Evolutionary conservation across 768 basidiomycete species (phyloP).

Genomic region (Piloderma croceum): DNA sequence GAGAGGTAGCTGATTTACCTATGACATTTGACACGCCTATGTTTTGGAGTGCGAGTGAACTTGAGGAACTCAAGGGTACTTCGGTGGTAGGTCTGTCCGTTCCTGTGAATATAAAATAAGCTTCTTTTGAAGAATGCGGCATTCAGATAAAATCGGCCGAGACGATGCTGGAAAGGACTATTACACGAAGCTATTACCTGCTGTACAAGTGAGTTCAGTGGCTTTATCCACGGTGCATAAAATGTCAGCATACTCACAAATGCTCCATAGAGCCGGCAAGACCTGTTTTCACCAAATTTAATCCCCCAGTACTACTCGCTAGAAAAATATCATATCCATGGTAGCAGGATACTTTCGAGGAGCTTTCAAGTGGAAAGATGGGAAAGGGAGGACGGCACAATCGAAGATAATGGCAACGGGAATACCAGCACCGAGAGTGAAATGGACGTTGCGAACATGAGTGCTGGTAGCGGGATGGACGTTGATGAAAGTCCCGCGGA

Average conservation of each 20-base stretch:
- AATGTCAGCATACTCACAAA: slow-evolving; percentile 2
- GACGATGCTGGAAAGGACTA: slow-evolving; percentile 77
- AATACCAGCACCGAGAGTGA: slow-evolving; percentile 7
- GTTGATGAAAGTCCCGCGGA: slow-evolving; percentile 23
- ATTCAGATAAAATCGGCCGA: slow-evolving; percentile 79
- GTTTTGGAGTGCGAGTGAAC: slow-evolving; percentile 81
- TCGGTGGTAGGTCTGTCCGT: slow-evolving; percentile 71
- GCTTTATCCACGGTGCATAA: neutral
- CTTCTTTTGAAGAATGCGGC: slow-evolving; percentile 1
- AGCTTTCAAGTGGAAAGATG: slow-evolving; percentile 80
- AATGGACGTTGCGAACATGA: slow-evolving; percentile 3
- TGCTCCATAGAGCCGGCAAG: slow-evolving; percentile 50
- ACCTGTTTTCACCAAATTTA: slow-evolving; percentile 59
- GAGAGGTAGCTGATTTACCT: slow-evolving; percentile 62
- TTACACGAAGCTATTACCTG: slow-evolving; percentile 56
- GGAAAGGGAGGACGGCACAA: slow-evolving; percentile 32
- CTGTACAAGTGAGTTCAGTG: slow-evolving; percentile 50
- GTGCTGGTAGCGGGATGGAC: slow-evolving; percentile 24
- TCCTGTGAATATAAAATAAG: neutral
- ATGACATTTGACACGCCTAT: slow-evolving; percentile 80
- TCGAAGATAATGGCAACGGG: slow-evolving; percentile 24
- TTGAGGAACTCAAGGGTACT: slow-evolving; percentile 74
- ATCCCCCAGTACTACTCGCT: slow-evolving; percentile 53
- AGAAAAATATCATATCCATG: slow-evolving; percentile 79
- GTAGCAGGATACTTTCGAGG: slow-evolving; percentile 86